Evolutionary conservation across 148 eudicot species (phyloP).

Genomic region (Vaccinium corymbosum): DNA sequence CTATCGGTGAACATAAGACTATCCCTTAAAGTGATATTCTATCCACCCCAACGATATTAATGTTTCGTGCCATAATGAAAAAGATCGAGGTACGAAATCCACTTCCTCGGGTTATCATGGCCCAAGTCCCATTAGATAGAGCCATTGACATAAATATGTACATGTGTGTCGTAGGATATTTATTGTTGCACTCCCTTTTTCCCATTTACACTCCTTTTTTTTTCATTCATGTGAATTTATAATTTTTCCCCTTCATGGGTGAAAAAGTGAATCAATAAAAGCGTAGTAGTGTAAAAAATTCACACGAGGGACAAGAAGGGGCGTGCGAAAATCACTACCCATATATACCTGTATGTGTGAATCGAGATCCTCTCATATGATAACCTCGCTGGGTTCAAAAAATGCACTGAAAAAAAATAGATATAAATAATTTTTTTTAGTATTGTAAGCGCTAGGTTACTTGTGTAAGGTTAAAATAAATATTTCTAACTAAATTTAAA

Average conservation of each 20-base stretch:
- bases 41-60: neutral
- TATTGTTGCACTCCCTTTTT: neutral
- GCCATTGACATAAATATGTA: neutral
- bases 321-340: neutral
- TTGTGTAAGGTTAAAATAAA: too few relatives aligned
- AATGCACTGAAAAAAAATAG: too few relatives aligned
- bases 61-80: neutral
- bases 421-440: too few relatives aligned
- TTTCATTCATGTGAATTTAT: neutral
- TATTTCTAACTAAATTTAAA: too few relatives aligned
- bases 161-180: neutral
- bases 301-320: neutral
- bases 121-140: neutral
- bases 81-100: neutral
- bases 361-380: neutral
- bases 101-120: neutral
- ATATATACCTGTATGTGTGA: neutral
- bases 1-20: neutral
- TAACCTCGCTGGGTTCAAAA: neutral
- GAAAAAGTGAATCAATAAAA: neutral
- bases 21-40: neutral
- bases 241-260: neutral
- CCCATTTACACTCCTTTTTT: neutral
- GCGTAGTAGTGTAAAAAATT: neutral
- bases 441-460: too few relatives aligned